A percentile compares a stretch with the other conserved stretches of the same genome.
These are phyloP conservation scores for Tritrichomonas musculus DNA, from an alignment of 208 protist genomes.

Conservation along the genomic window DNA sequence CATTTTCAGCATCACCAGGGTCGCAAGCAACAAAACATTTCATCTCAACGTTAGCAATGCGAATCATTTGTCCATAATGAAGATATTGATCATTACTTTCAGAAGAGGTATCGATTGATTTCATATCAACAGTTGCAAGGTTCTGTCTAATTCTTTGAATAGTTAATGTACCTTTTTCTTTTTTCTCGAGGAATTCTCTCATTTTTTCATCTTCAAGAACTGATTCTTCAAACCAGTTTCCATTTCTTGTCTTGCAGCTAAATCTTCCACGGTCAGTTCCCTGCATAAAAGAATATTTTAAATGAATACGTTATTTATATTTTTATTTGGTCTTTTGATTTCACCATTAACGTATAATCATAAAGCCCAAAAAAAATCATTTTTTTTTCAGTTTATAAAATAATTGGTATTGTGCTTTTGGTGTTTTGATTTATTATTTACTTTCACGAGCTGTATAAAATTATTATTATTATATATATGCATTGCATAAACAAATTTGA, in stretches of 20 bases:
- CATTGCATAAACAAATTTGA: too few relatives aligned
- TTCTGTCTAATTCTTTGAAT: constrained; percentile 23
- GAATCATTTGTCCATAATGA: neutral
- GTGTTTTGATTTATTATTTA: too few relatives aligned
- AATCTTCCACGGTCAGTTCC: neutral
- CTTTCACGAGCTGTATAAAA: too few relatives aligned
- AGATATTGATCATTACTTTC: neutral
- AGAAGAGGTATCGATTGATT: neutral
- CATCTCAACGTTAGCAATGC: neutral
- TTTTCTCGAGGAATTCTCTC: constrained; percentile 25
- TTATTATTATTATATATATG: too few relatives aligned
- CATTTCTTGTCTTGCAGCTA: neutral
- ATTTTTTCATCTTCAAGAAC: constrained; percentile 24
- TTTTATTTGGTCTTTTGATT: too few relatives aligned
- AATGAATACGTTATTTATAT: too few relatives aligned
- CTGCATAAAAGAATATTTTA: neutral
- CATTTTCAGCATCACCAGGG: neutral
- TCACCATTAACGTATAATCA: too few relatives aligned
- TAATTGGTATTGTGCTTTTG: too few relatives aligned
- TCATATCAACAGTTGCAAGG: neutral
- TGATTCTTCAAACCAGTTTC: constrained; percentile 18
- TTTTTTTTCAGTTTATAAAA: too few relatives aligned
- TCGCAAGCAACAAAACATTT: neutral
- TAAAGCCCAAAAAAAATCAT: too few relatives aligned
- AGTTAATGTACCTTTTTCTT: neutral